Percentiles rank a stretch among this genome's conserved stretches.
Evolutionary conservation across 23 red algal genomes (phyloP).

Genomic region (Gracilaria domingensis): DNA sequence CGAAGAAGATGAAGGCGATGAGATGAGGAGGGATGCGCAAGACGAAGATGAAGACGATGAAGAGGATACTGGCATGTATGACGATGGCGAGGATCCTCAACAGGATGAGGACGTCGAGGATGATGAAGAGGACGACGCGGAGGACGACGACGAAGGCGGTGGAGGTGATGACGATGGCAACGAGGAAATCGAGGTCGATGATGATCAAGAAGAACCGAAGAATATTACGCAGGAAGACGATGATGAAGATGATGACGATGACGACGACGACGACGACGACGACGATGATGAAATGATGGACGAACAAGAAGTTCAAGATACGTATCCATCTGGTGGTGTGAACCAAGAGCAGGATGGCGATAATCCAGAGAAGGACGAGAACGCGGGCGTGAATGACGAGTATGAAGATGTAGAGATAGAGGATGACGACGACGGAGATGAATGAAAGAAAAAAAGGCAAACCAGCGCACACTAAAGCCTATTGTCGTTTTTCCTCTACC

Average conservation of each 20-base stretch:
- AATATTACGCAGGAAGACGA: conserved; percentile 20
- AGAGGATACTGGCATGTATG: conserved; percentile 27
- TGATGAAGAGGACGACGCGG: conserved; percentile 21
- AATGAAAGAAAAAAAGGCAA: conserved; percentile 42
- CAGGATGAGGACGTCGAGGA: conserved; percentile 30
- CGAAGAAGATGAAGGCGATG: conserved; percentile 41
- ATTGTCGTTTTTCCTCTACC: not conserved
- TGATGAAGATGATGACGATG: conserved; percentile 61
- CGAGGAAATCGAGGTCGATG: conserved; percentile 38
- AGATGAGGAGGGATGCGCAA: not conserved
- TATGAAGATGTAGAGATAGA: conserved; percentile 38
- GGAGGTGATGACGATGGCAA: conserved; percentile 47
- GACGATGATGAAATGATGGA: conserved; percentile 68
- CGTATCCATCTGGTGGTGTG: conserved; percentile 12
- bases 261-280: conserved; percentile 36
- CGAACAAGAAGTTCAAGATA: conserved; percentile 15
- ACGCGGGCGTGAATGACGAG: conserved; percentile 30
- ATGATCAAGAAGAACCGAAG: conserved; percentile 16
- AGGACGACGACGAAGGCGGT: conserved; percentile 39
- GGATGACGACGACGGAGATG: conserved; percentile 35
- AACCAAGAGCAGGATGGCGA: conserved; percentile 11
- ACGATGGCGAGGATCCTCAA: conserved; percentile 23
- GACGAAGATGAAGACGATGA: conserved; percentile 15
- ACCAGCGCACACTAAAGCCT: not conserved
- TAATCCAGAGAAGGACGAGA: conserved; percentile 35